Evolutionary conservation across 768 basidiomycete genomes (phyloP), one percentile per base, ranked within the genome.

Genomic region (Phanerochaete sordida): DNA sequence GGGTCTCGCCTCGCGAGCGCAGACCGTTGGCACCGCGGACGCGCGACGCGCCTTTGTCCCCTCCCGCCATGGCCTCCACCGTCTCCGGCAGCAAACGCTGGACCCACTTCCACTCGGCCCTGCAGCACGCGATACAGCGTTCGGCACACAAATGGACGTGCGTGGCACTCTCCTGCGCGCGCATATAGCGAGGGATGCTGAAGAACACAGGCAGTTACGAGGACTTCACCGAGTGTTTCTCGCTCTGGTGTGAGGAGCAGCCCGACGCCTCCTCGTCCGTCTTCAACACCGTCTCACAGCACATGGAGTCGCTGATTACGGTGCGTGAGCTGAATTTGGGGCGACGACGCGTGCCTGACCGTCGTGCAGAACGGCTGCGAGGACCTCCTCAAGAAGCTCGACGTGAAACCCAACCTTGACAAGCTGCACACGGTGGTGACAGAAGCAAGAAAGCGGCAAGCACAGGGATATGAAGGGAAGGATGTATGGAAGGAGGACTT

Each of bases 361-460:
- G 24, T 30, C 23, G 46, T 24, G n/a, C 37, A 91, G 88, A 80
- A 81, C 37, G 83, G 86, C 61, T 79, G 87, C 43, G 86, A 91
- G 54, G 81, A 84, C 37, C 62, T 92, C n/a, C 86, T 91, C 69
- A 81, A 77, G 28, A 81, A 87, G 57, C 86, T 88, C 66, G 77
- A 82, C 53, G 84, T 88, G 1, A 82, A 83, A 63, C 84, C 86
- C 47, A 87, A 83, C 63, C 81, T 92, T 31, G 90, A 93, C 69
- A 78, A 77, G 3, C 77, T 93, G 13, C 89, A 92, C 61, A 77
- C 78, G 12, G 81, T 90, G 15, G 84, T 92, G 1, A 83, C 77
- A 12, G 89, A 90, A 31, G 90, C 89, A 0, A 63, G 85, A 69
- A 67, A 80, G 24, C 83, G 85, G 55, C 79, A 77, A 35, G 75